Evolutionary conservation across 805 yeast species (phyloP).

Genomic region (Metschnikowia borealis): DNA sequence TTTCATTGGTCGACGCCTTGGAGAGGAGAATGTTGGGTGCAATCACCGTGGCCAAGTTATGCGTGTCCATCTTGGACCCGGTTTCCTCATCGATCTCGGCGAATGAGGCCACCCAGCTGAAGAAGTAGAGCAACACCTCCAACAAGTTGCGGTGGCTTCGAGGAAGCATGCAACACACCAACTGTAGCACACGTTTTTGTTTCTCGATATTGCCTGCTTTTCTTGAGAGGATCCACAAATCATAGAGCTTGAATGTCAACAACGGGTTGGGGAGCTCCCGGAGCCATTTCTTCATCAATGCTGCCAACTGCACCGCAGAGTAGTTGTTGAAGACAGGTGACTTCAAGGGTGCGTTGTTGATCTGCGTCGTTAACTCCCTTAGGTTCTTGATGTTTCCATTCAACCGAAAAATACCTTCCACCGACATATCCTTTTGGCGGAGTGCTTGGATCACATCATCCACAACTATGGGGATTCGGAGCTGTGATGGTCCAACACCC

Average conservation of each 20-base stretch:
- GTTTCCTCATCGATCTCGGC: constrained; percentile 86
- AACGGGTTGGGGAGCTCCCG: constrained; percentile 93
- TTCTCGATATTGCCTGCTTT: constrained; percentile 42
- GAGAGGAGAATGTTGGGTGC: constrained; percentile 85
- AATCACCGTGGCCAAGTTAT: constrained; percentile 90
- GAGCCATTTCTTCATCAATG: constrained; percentile 82
- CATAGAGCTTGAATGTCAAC: constrained; percentile 69
- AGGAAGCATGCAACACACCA: constrained; percentile 76
- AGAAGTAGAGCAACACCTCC: constrained; percentile 80
- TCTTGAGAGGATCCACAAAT: constrained; percentile 72
- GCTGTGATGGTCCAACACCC: constrained; percentile 77
- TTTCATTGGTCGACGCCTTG: constrained; percentile 35
- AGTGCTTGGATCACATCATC: constrained; percentile 84
- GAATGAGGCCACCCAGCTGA: constrained; percentile 94
- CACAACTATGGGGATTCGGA: constrained; percentile 77
- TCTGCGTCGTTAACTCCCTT: constrained; percentile 64
- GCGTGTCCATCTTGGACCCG: constrained; percentile 90
- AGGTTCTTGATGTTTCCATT: constrained; percentile 90
- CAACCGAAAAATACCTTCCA: constrained; percentile 92
- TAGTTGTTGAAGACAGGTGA: constrained; percentile 71
- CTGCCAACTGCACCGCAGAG: constrained; percentile 88
- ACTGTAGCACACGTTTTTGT: constrained; percentile 53
- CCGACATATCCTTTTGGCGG: constrained; percentile 88
- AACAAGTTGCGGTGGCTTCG: constrained; percentile 75
- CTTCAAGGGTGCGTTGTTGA: constrained; percentile 68